phyloP scores from a whole-genome alignment of 164 flowering plant species.

The Sextonia rubra region DNA sequence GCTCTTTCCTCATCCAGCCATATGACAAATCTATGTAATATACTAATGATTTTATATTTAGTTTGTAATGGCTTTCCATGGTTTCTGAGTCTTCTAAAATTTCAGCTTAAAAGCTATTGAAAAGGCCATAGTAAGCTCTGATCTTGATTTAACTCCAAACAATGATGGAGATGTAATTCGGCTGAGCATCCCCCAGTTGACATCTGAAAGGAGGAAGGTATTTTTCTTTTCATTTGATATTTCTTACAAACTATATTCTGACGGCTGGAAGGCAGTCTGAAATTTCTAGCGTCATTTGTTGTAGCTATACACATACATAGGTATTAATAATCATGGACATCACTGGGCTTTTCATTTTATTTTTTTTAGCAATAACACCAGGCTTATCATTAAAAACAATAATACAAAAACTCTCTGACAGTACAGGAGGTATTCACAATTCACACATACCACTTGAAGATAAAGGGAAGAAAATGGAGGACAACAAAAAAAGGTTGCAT shows the following conservation, averaged over 20 bases:
- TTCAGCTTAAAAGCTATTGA: constrained; percentile 86
- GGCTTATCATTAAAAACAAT: no score
- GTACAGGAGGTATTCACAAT: no score
- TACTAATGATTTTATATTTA: constrained; percentile 3
- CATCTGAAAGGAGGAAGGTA: constrained; percentile 95
- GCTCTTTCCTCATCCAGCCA: constrained; percentile 82
- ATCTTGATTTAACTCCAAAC: constrained; percentile 77
- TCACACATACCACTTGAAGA: no score
- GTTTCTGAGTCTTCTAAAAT: not conserved
- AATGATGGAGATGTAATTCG: constrained; percentile 94
- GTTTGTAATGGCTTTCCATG: not conserved
- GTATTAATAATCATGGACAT: no score
- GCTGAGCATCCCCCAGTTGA: constrained; percentile 73
- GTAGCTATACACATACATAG: no score
- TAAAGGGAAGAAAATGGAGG: no score
- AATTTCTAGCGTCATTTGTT: not conserved
- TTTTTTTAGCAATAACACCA: no score
- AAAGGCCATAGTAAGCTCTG: constrained; percentile 84
- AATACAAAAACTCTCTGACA: no score
- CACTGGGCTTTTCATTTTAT: no score
- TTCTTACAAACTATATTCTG: not conserved
- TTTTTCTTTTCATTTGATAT: constrained; percentile 4
- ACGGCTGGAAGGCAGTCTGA: not conserved
- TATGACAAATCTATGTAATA: constrained; percentile 92
- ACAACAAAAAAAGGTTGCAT: no score